Evolutionary conservation across 2,329 filamentous ascomycete genomes (phyloP).

Genomic region (Knufia fluminis): DNA sequence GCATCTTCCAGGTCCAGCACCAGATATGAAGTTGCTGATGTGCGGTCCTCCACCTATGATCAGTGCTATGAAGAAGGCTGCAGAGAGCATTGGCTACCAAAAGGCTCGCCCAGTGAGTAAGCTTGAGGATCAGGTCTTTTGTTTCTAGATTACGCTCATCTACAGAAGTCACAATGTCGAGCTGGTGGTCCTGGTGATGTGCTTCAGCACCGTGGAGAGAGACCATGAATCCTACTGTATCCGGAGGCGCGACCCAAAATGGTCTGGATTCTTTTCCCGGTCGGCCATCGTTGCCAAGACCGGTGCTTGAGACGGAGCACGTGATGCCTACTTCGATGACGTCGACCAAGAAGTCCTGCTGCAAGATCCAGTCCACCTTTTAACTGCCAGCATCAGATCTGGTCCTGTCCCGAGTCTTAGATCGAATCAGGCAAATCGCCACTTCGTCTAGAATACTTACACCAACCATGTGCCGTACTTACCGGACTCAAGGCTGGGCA

Average conservation of each 20-base stretch:
- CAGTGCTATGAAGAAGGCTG: conserved; percentile 90
- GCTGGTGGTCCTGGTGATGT: too few species aligned
- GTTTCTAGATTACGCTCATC: conserved; percentile 54
- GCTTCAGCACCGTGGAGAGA: too few species aligned
- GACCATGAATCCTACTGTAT: too few species aligned
- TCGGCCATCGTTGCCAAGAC: too few species aligned
- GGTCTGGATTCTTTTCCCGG: too few species aligned
- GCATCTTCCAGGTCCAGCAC: conserved; percentile 65
- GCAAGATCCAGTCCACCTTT: background rate
- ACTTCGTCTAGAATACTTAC: background rate
- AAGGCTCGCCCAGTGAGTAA: conserved; percentile 95
- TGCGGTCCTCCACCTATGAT: conserved; percentile 97
- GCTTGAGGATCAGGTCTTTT: conserved; percentile 95
- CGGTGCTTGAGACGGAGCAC: background rate
- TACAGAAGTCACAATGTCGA: too few species aligned
- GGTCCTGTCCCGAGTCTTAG: background rate
- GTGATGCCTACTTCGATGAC: background rate
- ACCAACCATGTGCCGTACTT: background rate
- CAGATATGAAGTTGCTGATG: conserved; percentile 85
- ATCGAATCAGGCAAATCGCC: background rate
- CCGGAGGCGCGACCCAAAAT: too few species aligned
- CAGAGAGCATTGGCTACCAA: conserved; percentile 77
- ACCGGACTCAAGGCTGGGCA: background rate
- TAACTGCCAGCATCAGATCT: background rate
- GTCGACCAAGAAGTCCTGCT: background rate